These are phyloP conservation scores for Radiomyces spectabilis DNA, from an alignment of 192 early-diverging fungal species.

Conservation along the genomic window DNA sequence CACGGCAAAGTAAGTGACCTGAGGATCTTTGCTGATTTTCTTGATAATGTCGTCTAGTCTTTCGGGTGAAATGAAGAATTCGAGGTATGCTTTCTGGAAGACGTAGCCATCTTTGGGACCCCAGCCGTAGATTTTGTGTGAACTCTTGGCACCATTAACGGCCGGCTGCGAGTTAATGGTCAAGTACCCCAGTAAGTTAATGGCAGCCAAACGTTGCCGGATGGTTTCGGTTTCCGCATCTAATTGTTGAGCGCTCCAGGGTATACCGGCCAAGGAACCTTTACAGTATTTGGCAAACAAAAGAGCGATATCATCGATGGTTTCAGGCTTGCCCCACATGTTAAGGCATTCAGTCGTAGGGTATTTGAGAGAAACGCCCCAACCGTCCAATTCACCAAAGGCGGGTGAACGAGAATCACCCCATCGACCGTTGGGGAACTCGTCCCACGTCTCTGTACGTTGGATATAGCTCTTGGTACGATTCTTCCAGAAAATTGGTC, in stretches of 20 bases:
- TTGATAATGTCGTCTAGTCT: constrained; percentile 63
- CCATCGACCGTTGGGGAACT: constrained; percentile 98
- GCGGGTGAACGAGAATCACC: constrained; percentile 93
- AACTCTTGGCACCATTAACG: constrained; percentile 77
- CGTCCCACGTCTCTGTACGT: constrained; percentile 92
- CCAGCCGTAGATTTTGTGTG: constrained; percentile 82
- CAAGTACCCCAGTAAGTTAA: constrained; percentile 78
- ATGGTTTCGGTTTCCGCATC: constrained; percentile 70
- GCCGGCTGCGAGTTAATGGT: constrained; percentile 96
- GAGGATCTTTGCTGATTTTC: constrained; percentile 55
- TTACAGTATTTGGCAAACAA: constrained; percentile 83
- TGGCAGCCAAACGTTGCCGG: constrained; percentile 51
- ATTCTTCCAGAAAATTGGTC: constrained; percentile 98
- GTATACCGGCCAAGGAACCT: constrained; percentile 72
- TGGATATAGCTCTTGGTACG: constrained; percentile 84
- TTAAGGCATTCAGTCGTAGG: constrained; percentile 52
- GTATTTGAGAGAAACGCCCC: constrained; percentile 74
- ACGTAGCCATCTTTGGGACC: constrained; percentile 94
- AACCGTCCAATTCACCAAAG: constrained; percentile 74
- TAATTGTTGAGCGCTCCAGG: constrained; percentile 82
- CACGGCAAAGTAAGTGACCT: constrained; percentile 88
- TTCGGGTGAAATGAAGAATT: constrained; percentile 80
- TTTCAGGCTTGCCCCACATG: constrained; percentile 75
- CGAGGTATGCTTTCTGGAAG: constrained; percentile 98
- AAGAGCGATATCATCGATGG: constrained; percentile 55